Evolutionary conservation across 192 early-diverging fungal genomes (phyloP).

Genomic region (Obelidium mucronatum): DNA sequence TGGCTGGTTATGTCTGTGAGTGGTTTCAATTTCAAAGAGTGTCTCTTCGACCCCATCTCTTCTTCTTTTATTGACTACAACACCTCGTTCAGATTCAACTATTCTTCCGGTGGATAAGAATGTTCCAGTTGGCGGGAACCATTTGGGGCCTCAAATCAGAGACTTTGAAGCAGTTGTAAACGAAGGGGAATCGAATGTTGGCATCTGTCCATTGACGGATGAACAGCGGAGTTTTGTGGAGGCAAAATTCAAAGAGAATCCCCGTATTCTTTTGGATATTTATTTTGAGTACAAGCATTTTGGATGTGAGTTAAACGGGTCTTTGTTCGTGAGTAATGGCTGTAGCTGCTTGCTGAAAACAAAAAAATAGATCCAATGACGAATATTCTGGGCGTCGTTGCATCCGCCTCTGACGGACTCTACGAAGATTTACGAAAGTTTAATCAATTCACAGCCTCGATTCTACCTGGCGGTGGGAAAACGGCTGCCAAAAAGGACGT

Average conservation of each 20-base stretch:
- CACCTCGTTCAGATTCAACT: too few relatives aligned
- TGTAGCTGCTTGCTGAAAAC: too few relatives aligned
- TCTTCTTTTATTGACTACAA: background rate
- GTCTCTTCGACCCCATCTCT: too few relatives aligned
- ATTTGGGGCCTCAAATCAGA: conserved; percentile 37
- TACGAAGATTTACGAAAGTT: conserved; percentile 25
- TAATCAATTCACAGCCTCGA: background rate
- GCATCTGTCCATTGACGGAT: conserved; percentile 21
- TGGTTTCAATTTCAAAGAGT: background rate
- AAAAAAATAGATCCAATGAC: conserved; percentile 36
- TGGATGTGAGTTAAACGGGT: conserved; percentile 26
- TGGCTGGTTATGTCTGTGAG: conserved; percentile 13
- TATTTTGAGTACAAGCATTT: conserved; percentile 37
- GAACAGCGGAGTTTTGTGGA: conserved; percentile 15
- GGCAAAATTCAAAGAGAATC: background rate
- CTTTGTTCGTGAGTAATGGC: too few relatives aligned
- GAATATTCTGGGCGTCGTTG: conserved; percentile 38
- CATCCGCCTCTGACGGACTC: conserved; percentile 37
- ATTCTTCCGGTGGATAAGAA: conserved; percentile 7
- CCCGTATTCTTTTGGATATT: conserved; percentile 27
- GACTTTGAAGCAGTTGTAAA: conserved; percentile 35
- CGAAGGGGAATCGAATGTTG: conserved; percentile 36
- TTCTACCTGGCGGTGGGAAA: background rate
- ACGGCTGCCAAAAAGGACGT: conserved; percentile 40
- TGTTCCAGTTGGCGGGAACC: conserved; percentile 11